Base-by-base conservation (phyloP, 352 stramenopile genomes). In the Phytophthora crassamura region DNA sequence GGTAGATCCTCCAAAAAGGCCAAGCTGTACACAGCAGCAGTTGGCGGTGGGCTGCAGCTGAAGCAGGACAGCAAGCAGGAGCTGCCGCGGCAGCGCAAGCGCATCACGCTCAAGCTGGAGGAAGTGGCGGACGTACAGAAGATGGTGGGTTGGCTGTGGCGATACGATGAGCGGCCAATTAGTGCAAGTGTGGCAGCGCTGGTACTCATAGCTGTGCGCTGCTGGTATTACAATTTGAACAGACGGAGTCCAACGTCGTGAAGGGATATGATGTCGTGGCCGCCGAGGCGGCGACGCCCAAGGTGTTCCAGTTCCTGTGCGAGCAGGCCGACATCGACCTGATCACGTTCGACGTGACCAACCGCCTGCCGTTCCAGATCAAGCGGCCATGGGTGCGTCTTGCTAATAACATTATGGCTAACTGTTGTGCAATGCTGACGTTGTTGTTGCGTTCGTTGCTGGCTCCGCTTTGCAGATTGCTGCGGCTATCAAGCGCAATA, bases 301-400 rank as follows among this genome's bases (percentile, higher is more conserved):
- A 90, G 39, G 76, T 93, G n/a, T 95, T 95, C 48, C 88, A 95
- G 66, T 93, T 81, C 34, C 58, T 93, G 5, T 95, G 88, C 58
- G 86, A 95, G 59, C 82, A 93, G 14, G 84, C 61, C 16, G 81
- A 91, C 15, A 73, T 95, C 10, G 88, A 95, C 50, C 34, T 95
- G 32, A 89, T 95, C 64, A 93, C 88, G 16, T 91, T 95, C 33
- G 84, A 95, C 60, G 56, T 92, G 30, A 82, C 88, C 14, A 90
- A 89, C 67, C 84, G 88, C 56, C 43, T 95, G 14, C 84, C 84
- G 36, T 94, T 95, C 62, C 74, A 80, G 61, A 76, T 94, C 53
- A 91, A 90, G 64, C 82, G 87, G 28, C 82, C 88, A 7, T 85
- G 75, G 81, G 83, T 90, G n/a, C 6, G 74, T 79, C 2, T 51